Evolutionary conservation across 371 early-diverging fungal species (phyloP).

Genomic region (Mucor indicus): DNA sequence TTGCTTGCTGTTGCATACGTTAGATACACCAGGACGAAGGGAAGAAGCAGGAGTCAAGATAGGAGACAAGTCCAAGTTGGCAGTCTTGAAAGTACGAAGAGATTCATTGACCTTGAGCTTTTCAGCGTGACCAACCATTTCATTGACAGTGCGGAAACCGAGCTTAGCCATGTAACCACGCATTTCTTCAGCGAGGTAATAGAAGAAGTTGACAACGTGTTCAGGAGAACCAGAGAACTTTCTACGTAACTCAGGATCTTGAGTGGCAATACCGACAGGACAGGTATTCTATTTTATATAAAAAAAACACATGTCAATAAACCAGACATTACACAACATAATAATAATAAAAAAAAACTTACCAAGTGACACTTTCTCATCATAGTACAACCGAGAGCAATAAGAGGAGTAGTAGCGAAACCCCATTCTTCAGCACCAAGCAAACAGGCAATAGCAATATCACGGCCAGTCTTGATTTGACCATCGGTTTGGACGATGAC

Average conservation of each 20-base stretch:
- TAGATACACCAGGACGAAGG: constrained; percentile 86
- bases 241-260: constrained; percentile 89
- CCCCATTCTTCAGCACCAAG: constrained; percentile 98
- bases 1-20: constrained; percentile 76
- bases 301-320: neutral
- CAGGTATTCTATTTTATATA: constrained; percentile 90
- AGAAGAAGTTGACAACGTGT: constrained; percentile 96
- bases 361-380: constrained; percentile 76
- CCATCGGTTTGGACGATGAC: constrained; percentile 96
- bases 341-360: constrained; percentile 3
- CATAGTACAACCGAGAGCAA: constrained; percentile 96
- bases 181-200: constrained; percentile 93
- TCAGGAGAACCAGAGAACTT: constrained; percentile 94
- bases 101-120: constrained; percentile 71
- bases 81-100: constrained; percentile 79
- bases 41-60: constrained; percentile 87
- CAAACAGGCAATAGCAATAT: constrained; percentile 92
- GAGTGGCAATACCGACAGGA: constrained; percentile 96
- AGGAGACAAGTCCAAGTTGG: constrained; percentile 79
- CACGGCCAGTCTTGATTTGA: constrained; percentile 95
- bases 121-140: constrained; percentile 94
- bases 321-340: neutral
- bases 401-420: constrained; percentile 95
- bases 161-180: constrained; percentile 91
- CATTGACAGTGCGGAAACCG: constrained; percentile 88